Conservation (phyloP, 495 filamentous ascomycete species). For the Extremus antarcticus region DNA sequence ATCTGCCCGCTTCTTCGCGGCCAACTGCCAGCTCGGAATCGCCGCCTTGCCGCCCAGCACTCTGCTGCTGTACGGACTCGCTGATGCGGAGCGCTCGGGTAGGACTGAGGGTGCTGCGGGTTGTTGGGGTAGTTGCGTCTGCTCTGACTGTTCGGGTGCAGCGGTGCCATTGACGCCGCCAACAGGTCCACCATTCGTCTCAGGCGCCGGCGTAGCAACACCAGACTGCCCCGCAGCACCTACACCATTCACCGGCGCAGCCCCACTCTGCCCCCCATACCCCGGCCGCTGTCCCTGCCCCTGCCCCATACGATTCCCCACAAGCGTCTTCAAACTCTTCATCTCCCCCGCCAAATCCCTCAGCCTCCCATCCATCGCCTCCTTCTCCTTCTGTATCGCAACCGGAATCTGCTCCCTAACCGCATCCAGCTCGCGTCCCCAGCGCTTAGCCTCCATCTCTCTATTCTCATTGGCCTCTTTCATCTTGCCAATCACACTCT, state of each 20-base stretch:
- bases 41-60: conserved; percentile 38
- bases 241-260: conserved; percentile 31
- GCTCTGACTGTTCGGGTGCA: conserved; percentile 1
- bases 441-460: conserved; percentile 72
- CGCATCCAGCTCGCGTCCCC: conserved; percentile 75
- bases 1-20: conserved; percentile 45
- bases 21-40: conserved; percentile 91
- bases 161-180: background rate
- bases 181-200: conserved; percentile 4
- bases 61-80: conserved; percentile 27
- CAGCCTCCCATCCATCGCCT: conserved; percentile 65
- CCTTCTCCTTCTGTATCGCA: conserved; percentile 77
- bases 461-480: conserved; percentile 66
- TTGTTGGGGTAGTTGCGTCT: background rate
- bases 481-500: conserved; percentile 66
- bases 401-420: conserved; percentile 77
- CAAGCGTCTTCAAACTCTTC: conserved; percentile 79
- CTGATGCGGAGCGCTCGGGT: conserved; percentile 27
- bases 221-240: background rate
- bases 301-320: conserved; percentile 60
- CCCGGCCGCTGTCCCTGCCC: conserved; percentile 10
- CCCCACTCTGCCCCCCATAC: conserved; percentile 24
- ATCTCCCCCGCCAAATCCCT: conserved; percentile 80
- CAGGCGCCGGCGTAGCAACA: conserved; percentile 1
- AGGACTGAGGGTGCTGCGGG: conserved; percentile 1